Evolutionary conservation across 2,329 filamentous ascomycete genomes (phyloP).

Genomic region (Colletotrichum sp.): DNA sequence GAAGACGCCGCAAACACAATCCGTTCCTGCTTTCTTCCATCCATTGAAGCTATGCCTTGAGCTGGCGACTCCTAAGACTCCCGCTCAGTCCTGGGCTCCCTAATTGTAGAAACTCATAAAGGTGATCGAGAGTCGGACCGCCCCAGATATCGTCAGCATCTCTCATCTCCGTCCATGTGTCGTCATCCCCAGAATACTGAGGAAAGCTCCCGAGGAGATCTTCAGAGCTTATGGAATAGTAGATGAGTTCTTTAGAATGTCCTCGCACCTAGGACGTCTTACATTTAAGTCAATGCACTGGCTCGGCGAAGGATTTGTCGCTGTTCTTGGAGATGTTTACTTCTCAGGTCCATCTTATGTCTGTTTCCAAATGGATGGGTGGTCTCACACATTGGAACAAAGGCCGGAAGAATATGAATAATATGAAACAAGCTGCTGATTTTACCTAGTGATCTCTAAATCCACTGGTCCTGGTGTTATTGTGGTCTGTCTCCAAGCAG

Average conservation of each 20-base stretch:
- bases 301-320: background rate
- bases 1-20: background rate
- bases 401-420: background rate
- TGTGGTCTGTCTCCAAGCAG: background rate
- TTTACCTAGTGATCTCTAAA: background rate
- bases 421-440: background rate
- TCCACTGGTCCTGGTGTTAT: background rate
- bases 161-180: background rate
- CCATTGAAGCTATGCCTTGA: rapidly evolving
- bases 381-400: background rate
- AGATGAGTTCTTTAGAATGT: background rate
- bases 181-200: background rate
- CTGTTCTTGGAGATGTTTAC: background rate
- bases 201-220: rapidly evolving
- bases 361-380: background rate
- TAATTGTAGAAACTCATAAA: background rate
- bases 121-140: background rate
- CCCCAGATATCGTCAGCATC: background rate
- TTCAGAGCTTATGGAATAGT: background rate
- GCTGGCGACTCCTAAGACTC: background rate
- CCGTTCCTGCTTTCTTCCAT: rapidly evolving
- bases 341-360: background rate
- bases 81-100: rapidly evolving
- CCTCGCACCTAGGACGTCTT: background rate
- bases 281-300: rapidly evolving